Evolutionary conservation across 2,329 filamentous ascomycete species (phyloP).

Genomic region (Davidsoniella eucalypti): DNA sequence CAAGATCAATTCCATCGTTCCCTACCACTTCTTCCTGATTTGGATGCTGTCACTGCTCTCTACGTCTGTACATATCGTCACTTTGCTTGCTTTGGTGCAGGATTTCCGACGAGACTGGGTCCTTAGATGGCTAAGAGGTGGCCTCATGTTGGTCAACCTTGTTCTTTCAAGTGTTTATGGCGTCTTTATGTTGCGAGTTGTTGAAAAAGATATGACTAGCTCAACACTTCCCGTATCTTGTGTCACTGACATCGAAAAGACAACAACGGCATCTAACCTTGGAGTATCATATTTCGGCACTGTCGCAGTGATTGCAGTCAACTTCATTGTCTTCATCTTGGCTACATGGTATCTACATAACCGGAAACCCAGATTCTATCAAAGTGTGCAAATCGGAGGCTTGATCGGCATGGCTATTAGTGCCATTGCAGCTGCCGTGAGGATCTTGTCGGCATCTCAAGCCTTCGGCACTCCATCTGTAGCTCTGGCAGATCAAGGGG

Average conservation of each 20-base stretch:
- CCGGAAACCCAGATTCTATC: constrained; percentile 36
- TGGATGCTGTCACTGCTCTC: constrained; percentile 51
- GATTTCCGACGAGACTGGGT: constrained; percentile 53
- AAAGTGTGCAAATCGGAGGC: constrained; percentile 34
- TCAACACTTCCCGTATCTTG: constrained; percentile 43
- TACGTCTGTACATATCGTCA: constrained; percentile 48
- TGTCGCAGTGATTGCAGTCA: constrained; percentile 42
- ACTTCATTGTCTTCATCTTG: constrained; percentile 39
- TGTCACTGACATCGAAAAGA: constrained; percentile 27
- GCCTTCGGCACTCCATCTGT: constrained; percentile 41
- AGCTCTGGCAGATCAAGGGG: constrained; percentile 31
- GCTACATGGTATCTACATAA: constrained; percentile 50
- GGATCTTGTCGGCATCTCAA: constrained; percentile 40
- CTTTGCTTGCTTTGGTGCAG: constrained; percentile 45
- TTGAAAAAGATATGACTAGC: constrained; percentile 33
- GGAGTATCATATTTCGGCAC: constrained; percentile 40
- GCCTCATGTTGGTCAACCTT: constrained; percentile 50
- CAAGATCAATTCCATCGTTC: constrained; percentile 39
- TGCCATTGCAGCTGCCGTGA: constrained; percentile 39
- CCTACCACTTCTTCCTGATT: constrained; percentile 56
- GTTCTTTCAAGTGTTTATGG: constrained; percentile 39
- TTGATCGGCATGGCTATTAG: constrained; percentile 38
- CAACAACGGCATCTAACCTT: constrained; percentile 22
- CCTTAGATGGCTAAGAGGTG: constrained; percentile 46
- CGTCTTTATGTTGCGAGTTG: constrained; percentile 38